Evolutionary conservation across 2,329 filamentous ascomycete genomes (phyloP), one percentile per base, ranked within the genome.

Genomic region (Fusarium sp.): DNA sequence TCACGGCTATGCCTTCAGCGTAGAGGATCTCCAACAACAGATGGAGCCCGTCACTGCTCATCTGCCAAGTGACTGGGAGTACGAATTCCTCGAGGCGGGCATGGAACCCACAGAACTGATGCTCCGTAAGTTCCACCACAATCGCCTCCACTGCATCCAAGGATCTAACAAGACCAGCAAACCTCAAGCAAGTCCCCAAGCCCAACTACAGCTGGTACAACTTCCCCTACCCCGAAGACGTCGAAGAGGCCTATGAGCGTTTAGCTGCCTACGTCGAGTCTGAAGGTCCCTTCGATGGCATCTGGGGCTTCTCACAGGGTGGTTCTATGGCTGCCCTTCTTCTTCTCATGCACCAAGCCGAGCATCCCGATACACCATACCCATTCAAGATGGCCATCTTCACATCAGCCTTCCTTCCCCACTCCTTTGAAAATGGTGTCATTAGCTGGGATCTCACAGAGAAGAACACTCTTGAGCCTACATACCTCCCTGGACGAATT

Each of bases 21-120:
- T 55, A 14, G 52, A 55, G 20, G 52, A 28, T 1, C 52, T 55
- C 26, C 52, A 55, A 11, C 36, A 41, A 11, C 52, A 55, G 36
- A 42, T 55, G 52, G 52, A 55, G 52, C 52, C 52, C 26, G 42
- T 55, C 26, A 55, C 52, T 11, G 36, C 52, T 41, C 52, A 55
- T 17, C 52, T 55, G 12, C 52, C 52, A 18, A 55, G 52, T 55
- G 52, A 55, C 22, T 55, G 52, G 52, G 52, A 55, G 15, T 55
- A 55, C 26, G 52, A 55, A 11, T 55, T 55, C 15, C 52, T 55
- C 14, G 52, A 55, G 6, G 52, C 52, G 2, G 52, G 52, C 24
- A 55, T 55, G 52, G 36, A 42, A 13, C 52, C 52, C 10, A 28
- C 36, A 30, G 26, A 55, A n/a, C 8, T 55, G 10, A 55, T 55